Base-by-base conservation (phyloP, 2,329 filamentous ascomycete genomes). In the Pyricularia grisea region DNA sequence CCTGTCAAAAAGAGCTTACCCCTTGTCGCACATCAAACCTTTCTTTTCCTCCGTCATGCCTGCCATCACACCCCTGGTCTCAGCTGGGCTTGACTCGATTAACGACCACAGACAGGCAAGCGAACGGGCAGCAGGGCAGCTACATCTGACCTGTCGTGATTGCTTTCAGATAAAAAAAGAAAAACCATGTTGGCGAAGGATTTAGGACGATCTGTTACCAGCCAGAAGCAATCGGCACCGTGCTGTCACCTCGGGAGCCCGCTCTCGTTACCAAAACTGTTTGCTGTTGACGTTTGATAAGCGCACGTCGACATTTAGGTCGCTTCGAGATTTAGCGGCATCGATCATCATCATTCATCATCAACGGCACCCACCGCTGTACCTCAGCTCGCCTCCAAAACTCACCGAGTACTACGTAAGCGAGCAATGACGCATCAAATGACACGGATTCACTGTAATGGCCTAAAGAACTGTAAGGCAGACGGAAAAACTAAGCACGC, bases 11-110 rank as follows among this genome's bases (percentile, higher is more conserved):
- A 42, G 33, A 50, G 65, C 65, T 55, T 12, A 55, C 25, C 42
- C 68, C 68, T 64, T 66, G 63, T 50, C 28, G 65, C 27, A 31
- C 20, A 66, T 69, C 68, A 69, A 69, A 69, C 68, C 10, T 67
- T 50, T 50, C 42, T 66, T 33, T 67, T 55, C 17, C 20, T 55
- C 42, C 42, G 30, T 50, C 33, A 67, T 67, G 65, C 65, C 65
- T 25, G 33, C 31, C 65, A 55, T 67, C 36, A 55, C 36, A 28
- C 60, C 60, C 60, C 28, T 28, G 23, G 14, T 20, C 60, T 63
- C 60, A 63, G 60, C 60, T 28, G 25, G 28, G 17, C 11, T 28
- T 61, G 28, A 28, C 17, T 28, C 25, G 25, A 27, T 11, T 20
- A 20, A 63, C 12, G 10, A 20, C 27, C 27, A 30, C 5, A 30